Conservation (phyloP, 257 asterid genomes). For the Craterostigma plantagineum region DNA sequence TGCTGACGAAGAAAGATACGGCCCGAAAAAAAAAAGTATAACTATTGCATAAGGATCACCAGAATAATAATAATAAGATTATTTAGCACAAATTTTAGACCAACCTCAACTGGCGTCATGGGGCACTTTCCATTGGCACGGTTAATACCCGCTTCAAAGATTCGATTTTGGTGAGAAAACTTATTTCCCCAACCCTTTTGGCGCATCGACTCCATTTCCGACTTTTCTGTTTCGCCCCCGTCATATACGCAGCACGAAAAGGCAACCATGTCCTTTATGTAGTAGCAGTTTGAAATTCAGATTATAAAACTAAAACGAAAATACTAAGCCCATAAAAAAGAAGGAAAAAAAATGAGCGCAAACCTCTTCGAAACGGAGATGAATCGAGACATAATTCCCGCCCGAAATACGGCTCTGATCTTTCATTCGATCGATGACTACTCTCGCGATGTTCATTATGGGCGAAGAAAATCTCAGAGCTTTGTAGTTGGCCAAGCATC, state of each 20-base stretch:
- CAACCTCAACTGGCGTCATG: slow-evolving; percentile 88
- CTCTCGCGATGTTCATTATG: slow-evolving; percentile 33
- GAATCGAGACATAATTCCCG: slow-evolving; percentile 64
- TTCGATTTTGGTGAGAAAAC: slow-evolving; percentile 26
- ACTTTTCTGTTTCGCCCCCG: slow-evolving; percentile 45
- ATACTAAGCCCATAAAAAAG: too few relatives aligned
- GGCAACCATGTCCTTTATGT: slow-evolving; percentile 93
- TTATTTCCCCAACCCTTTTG: slow-evolving; percentile 72
- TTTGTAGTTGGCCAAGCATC: slow-evolving; percentile 68
- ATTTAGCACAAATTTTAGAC: slow-evolving; percentile 10
- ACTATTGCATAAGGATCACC: slow-evolving; percentile 2
- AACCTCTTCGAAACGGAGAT: slow-evolving; percentile 87
- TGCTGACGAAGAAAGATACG: slow-evolving; percentile 54
- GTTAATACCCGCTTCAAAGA: slow-evolving; percentile 39
- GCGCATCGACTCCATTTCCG: slow-evolving; percentile 54
- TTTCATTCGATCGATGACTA: slow-evolving; percentile 39
- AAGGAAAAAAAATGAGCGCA: neutral
- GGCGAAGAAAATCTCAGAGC: slow-evolving; percentile 67
- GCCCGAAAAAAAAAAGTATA: slow-evolving; percentile 14
- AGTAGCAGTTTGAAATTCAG: too few relatives aligned
- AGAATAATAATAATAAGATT: neutral
- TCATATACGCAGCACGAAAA: slow-evolving; percentile 73
- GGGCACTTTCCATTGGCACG: slow-evolving; percentile 82
- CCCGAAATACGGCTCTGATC: slow-evolving; percentile 36
- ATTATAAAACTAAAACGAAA: neutral